Evolutionary conservation across 1,284 basidiomycete genomes (phyloP).

Genomic region (Cutaneotrichosporon curvatum): DNA sequence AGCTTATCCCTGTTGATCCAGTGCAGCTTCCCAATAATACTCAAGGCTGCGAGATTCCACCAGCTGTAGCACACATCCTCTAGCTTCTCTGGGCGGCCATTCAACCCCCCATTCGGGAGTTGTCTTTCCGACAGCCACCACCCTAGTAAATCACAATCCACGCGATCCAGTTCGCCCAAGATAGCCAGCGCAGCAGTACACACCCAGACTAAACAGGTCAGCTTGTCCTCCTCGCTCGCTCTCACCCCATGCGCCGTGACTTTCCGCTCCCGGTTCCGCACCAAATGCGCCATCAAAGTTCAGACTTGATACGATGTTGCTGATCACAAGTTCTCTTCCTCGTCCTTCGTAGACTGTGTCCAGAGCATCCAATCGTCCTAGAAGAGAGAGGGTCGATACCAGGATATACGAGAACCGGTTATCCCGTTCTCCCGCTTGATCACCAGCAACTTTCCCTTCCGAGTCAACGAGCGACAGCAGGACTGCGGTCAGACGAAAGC

Average conservation of each 20-base stretch:
- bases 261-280: slow-evolving; percentile 73
- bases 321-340: slow-evolving; percentile 57
- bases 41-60: slow-evolving; percentile 86
- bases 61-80: slow-evolving; percentile 96
- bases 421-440: slow-evolving; percentile 81
- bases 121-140: slow-evolving; percentile 95
- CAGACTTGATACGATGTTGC: slow-evolving; percentile 66
- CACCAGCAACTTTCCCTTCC: slow-evolving; percentile 80
- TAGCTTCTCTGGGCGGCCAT: slow-evolving; percentile 94
- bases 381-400: slow-evolving; percentile 70
- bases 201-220: slow-evolving; percentile 63
- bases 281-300: slow-evolving; percentile 98
- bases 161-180: slow-evolving; percentile 66
- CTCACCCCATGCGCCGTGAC: slow-evolving; percentile 83
- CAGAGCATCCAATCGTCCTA: slow-evolving; percentile 58
- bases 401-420: slow-evolving; percentile 88
- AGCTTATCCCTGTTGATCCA: slow-evolving; percentile 92
- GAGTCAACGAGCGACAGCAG: slow-evolving; percentile 74
- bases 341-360: slow-evolving; percentile 50
- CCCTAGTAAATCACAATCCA: slow-evolving; percentile 66
- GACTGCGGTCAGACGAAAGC: slow-evolving; percentile 50
- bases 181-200: slow-evolving; percentile 83
- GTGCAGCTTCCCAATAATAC: slow-evolving; percentile 71
- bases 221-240: too few species aligned
- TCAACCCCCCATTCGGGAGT: slow-evolving; percentile 84